A percentile compares a stretch with the other conserved stretches of the same genome.
phyloP scores from a whole-genome alignment of 73 alveolate genomes.

The Vitrella brassicaformis region DNA sequence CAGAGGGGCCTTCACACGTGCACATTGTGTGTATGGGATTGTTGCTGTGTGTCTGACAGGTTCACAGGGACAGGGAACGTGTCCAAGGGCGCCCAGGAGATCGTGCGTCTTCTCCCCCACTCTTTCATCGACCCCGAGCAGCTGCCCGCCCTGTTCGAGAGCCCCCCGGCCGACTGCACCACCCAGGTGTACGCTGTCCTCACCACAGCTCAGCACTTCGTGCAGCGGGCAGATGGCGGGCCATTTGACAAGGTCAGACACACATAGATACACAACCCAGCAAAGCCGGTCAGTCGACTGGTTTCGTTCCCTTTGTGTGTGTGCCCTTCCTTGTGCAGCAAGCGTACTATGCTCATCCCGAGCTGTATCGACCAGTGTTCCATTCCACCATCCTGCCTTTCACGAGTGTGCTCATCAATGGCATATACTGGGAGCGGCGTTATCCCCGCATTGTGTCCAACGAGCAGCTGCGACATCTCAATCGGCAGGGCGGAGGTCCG shows the following conservation, averaged over 20 bases:
- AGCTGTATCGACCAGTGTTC: slow-evolving; percentile 48
- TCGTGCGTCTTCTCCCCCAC: background rate
- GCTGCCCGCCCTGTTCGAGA: background rate
- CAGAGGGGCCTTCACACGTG: no score
- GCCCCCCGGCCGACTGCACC: no score
- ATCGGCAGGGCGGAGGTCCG: no score
- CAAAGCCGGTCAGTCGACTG: no score
- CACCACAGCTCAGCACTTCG: background rate
- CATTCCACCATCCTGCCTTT: slow-evolving; percentile 47
- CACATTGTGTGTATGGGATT: no score
- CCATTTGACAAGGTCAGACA: no score
- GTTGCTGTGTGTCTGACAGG: no score
- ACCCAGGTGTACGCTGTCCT: background rate
- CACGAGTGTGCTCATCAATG: slow-evolving; percentile 48
- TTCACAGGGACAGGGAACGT: background rate
- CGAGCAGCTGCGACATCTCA: background rate
- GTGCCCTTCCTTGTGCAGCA: slow-evolving; percentile 47
- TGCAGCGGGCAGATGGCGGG: no score
- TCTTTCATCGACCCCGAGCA: background rate
- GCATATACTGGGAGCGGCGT: slow-evolving; percentile 68
- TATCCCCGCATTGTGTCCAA: slow-evolving; percentile 50
- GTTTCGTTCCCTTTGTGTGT: no score
- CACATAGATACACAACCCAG: no score
- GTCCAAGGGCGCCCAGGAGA: background rate
- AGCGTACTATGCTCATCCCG: slow-evolving; percentile 66